phyloP scores from a whole-genome alignment of 2,329 filamentous ascomycete species.

The Fusarium sublunatum region DNA sequence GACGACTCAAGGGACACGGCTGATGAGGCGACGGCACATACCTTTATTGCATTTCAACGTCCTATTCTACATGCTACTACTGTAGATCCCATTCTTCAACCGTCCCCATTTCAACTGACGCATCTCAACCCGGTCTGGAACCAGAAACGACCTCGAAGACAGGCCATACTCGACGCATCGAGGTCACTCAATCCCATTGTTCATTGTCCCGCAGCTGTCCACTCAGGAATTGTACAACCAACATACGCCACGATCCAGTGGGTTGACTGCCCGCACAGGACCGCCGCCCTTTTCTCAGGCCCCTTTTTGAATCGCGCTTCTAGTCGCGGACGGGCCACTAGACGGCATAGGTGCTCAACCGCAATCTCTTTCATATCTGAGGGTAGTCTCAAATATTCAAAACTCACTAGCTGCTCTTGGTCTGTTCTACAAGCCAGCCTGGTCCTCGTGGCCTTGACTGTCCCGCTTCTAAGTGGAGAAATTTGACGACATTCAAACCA shows the following conservation, averaged over 20 bases:
- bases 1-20: constrained; percentile 22
- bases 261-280: constrained; percentile 32
- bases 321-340: constrained; percentile 10
- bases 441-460: constrained; percentile 35
- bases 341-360: neutral
- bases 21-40: constrained; percentile 23
- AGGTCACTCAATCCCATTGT: constrained; percentile 31
- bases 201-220: constrained; percentile 39
- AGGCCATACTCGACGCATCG: constrained; percentile 22
- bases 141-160: neutral
- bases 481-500: constrained; percentile 41
- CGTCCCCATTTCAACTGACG: neutral
- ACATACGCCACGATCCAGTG: constrained; percentile 34
- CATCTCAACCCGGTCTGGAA: neutral
- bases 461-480: constrained; percentile 43
- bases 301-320: constrained; percentile 30
- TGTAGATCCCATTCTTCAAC: constrained; percentile 5
- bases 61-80: constrained; percentile 1
- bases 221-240: constrained; percentile 31
- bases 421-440: constrained; percentile 27
- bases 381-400: constrained; percentile 7
- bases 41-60: constrained; percentile 12
- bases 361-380: constrained; percentile 17
- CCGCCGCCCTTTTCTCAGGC: constrained; percentile 24
- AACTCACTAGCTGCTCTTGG: constrained; percentile 21